phyloP scores from a whole-genome alignment of 1,284 basidiomycete genomes.

The Boletus smithii region DNA sequence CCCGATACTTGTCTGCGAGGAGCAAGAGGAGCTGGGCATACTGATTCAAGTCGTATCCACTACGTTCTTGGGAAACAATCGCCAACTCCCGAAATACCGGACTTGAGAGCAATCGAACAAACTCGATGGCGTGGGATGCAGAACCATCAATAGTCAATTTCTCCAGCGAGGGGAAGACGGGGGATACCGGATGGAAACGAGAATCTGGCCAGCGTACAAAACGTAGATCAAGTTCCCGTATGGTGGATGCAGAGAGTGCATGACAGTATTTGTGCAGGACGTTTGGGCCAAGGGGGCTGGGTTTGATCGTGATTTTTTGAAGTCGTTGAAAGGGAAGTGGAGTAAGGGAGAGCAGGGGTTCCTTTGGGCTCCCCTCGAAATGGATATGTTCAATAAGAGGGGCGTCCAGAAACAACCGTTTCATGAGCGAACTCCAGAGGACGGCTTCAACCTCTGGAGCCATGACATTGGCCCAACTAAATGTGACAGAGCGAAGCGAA shows the following conservation, averaged over 20 bases:
- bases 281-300: conserved; percentile 23
- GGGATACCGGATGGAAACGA: conserved; percentile 18
- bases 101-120: conserved; percentile 24
- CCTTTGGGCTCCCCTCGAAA: conserved; percentile 30
- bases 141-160: conserved; percentile 23
- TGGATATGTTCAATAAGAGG: conserved; percentile 22
- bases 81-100: conserved; percentile 18
- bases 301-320: conserved; percentile 24
- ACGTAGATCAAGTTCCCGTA: conserved; percentile 26
- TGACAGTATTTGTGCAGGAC: conserved; percentile 31
- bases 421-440: conserved; percentile 26
- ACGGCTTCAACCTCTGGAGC: conserved; percentile 16
- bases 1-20: conserved; percentile 22
- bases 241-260: conserved; percentile 19
- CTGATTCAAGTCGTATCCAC: conserved; percentile 6
- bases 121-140: conserved; percentile 23
- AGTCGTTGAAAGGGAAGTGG: conserved; percentile 26
- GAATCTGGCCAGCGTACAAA: conserved; percentile 26
- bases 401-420: conserved; percentile 17
- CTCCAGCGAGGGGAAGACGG: conserved; percentile 25
- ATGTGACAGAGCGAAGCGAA: conserved; percentile 22
- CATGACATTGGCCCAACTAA: conserved; percentile 23
- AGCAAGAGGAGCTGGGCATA: conserved; percentile 21
- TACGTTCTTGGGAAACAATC: conserved; percentile 23
- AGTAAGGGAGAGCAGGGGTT: conserved; percentile 13